Conservation (phyloP, 2,329 filamentous ascomycete species). For the Graphilbum ipis-grandicollis region DNA sequence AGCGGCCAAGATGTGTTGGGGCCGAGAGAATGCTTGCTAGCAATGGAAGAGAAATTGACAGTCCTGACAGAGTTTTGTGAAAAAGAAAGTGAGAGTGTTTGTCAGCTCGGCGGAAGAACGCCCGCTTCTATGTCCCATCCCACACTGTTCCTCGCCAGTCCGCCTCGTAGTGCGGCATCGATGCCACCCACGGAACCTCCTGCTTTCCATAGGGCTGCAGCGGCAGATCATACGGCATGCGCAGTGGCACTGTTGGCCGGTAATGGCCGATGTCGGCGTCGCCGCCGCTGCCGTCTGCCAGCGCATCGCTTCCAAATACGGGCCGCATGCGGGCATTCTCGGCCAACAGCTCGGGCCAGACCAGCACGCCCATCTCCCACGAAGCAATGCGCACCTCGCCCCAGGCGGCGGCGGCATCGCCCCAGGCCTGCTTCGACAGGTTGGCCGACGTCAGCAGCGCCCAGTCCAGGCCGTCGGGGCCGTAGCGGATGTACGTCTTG, state of each 20-base stretch:
- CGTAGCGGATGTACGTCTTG: conserved; percentile 62
- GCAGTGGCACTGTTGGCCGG: conserved; percentile 41
- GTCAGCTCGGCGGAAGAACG: no score
- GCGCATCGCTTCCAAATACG: conserved; percentile 45
- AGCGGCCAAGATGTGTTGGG: no score
- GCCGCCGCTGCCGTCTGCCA: not conserved
- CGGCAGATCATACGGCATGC: conserved; percentile 73
- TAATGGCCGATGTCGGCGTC: not conserved
- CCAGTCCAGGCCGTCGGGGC: conserved; percentile 52
- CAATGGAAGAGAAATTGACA: no score
- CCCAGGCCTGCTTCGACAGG: conserved; percentile 79
- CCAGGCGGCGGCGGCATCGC: conserved; percentile 37
- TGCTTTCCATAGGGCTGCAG: conserved; percentile 42
- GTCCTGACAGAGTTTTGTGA: no score
- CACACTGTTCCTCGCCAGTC: conserved; percentile 40
- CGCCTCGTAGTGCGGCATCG: conserved; percentile 35
- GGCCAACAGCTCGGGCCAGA: conserved; percentile 52
- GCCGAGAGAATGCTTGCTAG: no score
- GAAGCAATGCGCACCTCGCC: conserved; percentile 57
- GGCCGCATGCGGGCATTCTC: conserved; percentile 44
- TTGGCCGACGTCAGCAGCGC: conserved; percentile 84
- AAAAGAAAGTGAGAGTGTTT: no score
- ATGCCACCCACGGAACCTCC: conserved; percentile 67
- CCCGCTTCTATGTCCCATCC: conserved; percentile 5
- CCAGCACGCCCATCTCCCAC: conserved; percentile 68